A percentile compares a stretch with the other conserved stretches of the same genome.
Conservation (phyloP, 768 basidiomycete species). For the Mycena galericulata region DNA sequence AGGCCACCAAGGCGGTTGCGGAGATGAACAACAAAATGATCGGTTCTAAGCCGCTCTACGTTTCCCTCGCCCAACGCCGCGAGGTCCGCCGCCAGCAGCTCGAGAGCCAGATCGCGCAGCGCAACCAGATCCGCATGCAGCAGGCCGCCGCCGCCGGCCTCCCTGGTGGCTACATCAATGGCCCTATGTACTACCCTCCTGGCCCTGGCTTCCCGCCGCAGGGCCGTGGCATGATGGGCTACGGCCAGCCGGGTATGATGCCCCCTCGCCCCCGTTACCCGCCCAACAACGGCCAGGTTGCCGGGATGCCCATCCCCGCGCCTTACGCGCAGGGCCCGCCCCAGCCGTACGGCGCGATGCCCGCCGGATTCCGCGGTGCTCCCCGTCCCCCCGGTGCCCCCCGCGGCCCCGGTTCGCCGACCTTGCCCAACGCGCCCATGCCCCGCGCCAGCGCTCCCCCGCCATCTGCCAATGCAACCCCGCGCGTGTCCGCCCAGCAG, state of each 20-base stretch:
- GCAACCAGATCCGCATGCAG: conserved; percentile 96
- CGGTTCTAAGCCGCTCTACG: conserved; percentile 97
- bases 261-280: conserved; percentile 89
- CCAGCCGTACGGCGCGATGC: conserved; percentile 77
- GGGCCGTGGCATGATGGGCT: conserved; percentile 83
- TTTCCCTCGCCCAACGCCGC: conserved; percentile 97
- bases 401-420: conserved; percentile 80
- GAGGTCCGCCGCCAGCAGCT: conserved; percentile 98
- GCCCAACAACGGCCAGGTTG: conserved; percentile 74
- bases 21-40: conserved; percentile 99
- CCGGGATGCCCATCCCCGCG: conserved; percentile 81
- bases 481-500: conserved; percentile 64
- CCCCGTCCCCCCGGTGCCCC: conserved; percentile 73
- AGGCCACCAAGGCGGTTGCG: conserved; percentile 98
- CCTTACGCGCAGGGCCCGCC: conserved; percentile 82
- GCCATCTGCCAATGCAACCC: conserved; percentile 63
- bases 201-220: conserved; percentile 87
- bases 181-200: conserved; percentile 89
- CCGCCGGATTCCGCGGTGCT: conserved; percentile 65
- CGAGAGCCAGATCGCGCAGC: conserved; percentile 98
- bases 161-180: conserved; percentile 85
- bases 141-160: conserved; percentile 92
- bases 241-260: conserved; percentile 88
- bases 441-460: conserved; percentile 76
- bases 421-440: conserved; percentile 69